Conservation (phyloP, 1,139 yeast genomes). For the Suhomyces yuchorum region DNA sequence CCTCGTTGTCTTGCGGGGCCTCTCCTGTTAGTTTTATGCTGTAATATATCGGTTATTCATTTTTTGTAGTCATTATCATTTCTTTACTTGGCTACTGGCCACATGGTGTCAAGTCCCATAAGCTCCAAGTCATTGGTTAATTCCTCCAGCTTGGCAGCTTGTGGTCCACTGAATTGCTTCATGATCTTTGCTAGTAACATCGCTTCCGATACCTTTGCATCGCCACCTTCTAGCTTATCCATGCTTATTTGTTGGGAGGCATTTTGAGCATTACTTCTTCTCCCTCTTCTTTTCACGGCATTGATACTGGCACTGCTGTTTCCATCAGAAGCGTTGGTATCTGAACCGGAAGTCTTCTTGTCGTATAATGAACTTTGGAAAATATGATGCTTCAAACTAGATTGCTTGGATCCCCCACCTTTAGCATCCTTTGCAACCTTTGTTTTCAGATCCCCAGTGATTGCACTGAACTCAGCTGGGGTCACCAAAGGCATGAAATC, state of each 20-base stretch:
- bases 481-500: slow-evolving; percentile 49
- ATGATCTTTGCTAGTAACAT: slow-evolving; percentile 45
- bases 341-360: slow-evolving; percentile 45
- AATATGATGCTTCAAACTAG: slow-evolving; percentile 39
- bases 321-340: slow-evolving; percentile 35
- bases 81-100: slow-evolving; percentile 29
- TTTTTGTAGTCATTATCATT: neutral
- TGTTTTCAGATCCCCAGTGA: slow-evolving; percentile 38
- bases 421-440: slow-evolving; percentile 27
- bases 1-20: slow-evolving; percentile 5
- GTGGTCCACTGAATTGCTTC: slow-evolving; percentile 49
- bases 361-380: slow-evolving; percentile 47
- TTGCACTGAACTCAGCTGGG: slow-evolving; percentile 40
- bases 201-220: slow-evolving; percentile 37
- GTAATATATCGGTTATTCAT: slow-evolving; percentile 11
- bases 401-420: slow-evolving; percentile 18
- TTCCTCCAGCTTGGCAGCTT: slow-evolving; percentile 39
- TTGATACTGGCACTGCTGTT: slow-evolving; percentile 18
- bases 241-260: slow-evolving; percentile 17
- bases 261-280: slow-evolving; percentile 27
- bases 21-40: slow-evolving; percentile 10
- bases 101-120: slow-evolving; percentile 41
- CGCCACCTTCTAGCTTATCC: slow-evolving; percentile 23
- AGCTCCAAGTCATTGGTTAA: slow-evolving; percentile 36
- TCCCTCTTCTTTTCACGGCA: slow-evolving; percentile 25